Evolutionary conservation across 306 rosid genomes (phyloP), one percentile per base, ranked within the genome.

Genomic region (Rosa chinensis): DNA sequence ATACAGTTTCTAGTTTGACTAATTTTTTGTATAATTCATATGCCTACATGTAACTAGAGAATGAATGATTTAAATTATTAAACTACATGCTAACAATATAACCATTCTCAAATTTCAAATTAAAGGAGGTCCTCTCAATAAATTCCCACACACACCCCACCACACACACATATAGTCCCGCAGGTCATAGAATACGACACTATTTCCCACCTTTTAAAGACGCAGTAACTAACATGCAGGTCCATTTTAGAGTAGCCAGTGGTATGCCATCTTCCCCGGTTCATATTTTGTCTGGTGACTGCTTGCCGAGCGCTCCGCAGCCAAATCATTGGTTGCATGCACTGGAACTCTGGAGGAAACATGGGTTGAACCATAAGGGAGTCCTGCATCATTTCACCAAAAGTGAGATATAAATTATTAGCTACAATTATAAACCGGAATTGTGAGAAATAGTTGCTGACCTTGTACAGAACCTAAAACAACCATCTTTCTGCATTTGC

Each of bases 401-500:
- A 32, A 10, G 73, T 20, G 14, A 40, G 73, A 10, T 68, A 20
- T 5, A 4, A 9, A 43, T 16, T 16, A 42, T 67, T 21, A 67
- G 28, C 17, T 39, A 18, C 9, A 68, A 8, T 3, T 12, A 66
- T 18, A 56, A 21, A 56, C 28, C 4, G 32, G 52, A 21, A 35
- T 42, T 42, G 73, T 6, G 47, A 53, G 23, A 66, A 37, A 39
- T 23, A 62, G 66, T 71, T 52, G 32, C 16, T 49, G 80, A 83
- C 59, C 79, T 75, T 56, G 43, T 75, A 28, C 35, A 77, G 72
- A 59, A 64, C 73, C 84, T 87, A 92, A 63, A 87, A 77, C 48
- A 89, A 66, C 89, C 94, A 89, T 55, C 76, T 14, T 5, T 43
- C 47, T 6, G 84, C 74, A 10, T 82, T 50, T 85, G 81, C 82